A percentile compares a stretch with the other conserved stretches of the same genome.
Conservation (phyloP, 441 rosid genomes). For the Croton setiger region DNA sequence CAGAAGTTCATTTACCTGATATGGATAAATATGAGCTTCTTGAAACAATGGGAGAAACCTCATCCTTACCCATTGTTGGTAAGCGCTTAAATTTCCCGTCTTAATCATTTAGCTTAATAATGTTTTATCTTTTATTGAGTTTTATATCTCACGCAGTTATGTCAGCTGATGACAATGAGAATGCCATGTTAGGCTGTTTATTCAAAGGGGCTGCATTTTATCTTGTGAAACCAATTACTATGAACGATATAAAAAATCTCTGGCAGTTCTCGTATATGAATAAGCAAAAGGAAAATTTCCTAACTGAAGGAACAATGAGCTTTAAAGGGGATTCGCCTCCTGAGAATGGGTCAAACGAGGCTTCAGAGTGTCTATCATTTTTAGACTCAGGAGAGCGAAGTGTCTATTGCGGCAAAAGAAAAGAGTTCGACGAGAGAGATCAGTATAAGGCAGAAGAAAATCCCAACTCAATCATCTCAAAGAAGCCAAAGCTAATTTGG, state of each 20-base stretch:
- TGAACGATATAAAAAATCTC: conserved; percentile 30
- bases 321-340: conserved; percentile 2
- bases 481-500: conserved; percentile 42
- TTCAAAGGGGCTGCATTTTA: conserved; percentile 40
- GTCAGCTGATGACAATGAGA: conserved; percentile 28
- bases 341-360: conserved; percentile 19
- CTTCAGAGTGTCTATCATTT: conserved; percentile 9
- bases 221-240: conserved; percentile 40
- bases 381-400: conserved; percentile 3
- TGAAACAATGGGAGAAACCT: conserved; percentile 28
- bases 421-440: conserved; percentile 12
- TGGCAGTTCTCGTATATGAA: conserved; percentile 41
- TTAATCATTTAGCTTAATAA: not conserved
- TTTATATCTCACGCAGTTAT: conserved; percentile 26
- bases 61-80: conserved; percentile 41
- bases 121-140: not conserved
- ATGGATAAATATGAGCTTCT: conserved; percentile 44
- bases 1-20: conserved; percentile 43
- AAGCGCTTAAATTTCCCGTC: conserved; percentile 13
- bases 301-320: conserved; percentile 2
- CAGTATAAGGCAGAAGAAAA: conserved; percentile 8
- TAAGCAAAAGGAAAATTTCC: conserved; percentile 7
- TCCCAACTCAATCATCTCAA: not conserved
- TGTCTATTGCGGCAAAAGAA: conserved; percentile 16
- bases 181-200: conserved; percentile 34